Evolutionary conservation across 306 rosid genomes (phyloP).

Genomic region (Alnus glutinosa): DNA sequence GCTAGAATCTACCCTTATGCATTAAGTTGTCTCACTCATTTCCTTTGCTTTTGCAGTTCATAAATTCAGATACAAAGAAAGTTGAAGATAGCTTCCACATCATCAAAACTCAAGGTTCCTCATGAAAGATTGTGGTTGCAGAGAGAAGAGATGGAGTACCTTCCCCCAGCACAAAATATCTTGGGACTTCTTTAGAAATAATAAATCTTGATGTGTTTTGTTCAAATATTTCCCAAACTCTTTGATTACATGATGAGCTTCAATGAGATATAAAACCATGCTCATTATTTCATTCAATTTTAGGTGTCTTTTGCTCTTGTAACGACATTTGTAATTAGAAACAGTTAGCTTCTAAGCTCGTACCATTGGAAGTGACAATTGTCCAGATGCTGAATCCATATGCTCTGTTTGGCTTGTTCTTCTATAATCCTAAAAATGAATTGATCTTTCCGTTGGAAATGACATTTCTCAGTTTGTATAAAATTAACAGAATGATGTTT

Average conservation of each 20-base stretch:
- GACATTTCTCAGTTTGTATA: too few species aligned
- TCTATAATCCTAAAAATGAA: too few species aligned
- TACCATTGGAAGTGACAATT: too few species aligned
- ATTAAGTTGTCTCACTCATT: not conserved
- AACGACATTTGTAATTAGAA: too few species aligned
- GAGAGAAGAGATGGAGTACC: not conserved
- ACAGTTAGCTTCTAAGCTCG: too few species aligned
- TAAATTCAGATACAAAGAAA: conserved; percentile 44
- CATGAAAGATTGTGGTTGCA: not conserved
- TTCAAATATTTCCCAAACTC: not conserved
- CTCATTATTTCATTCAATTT: too few species aligned
- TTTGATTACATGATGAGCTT: not conserved
- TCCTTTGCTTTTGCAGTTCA: conserved; percentile 49
- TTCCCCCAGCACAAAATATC: not conserved
- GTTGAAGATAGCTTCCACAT: conserved; percentile 64
- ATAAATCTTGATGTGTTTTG: not conserved
- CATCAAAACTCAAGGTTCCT: conserved; percentile 37
- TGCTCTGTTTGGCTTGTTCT: too few species aligned
- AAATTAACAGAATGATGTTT: too few species aligned
- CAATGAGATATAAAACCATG: too few species aligned
- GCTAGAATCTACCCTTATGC: not conserved
- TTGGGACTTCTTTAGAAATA: not conserved
- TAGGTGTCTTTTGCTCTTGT: too few species aligned
- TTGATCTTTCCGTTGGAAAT: too few species aligned
- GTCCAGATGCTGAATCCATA: too few species aligned